phyloP scores from a whole-genome alignment of 2,329 filamentous ascomycete genomes.

The Fusarium sp. region DNA sequence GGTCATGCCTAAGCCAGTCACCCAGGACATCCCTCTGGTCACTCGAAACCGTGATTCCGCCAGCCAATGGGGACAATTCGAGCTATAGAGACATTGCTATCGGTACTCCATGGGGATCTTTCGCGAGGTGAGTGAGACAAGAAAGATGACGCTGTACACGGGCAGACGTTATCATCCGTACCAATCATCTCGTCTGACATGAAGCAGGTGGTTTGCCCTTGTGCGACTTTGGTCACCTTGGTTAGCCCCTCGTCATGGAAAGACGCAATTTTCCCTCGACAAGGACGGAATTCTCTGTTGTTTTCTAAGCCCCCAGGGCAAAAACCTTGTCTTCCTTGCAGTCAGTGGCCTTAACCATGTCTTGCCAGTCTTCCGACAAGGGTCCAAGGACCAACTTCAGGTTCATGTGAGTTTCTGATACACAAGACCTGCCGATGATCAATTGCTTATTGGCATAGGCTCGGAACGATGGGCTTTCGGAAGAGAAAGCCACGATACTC shows the following conservation, averaged over 20 bases:
- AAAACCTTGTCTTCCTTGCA: constrained; percentile 81
- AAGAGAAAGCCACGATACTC: constrained; percentile 71
- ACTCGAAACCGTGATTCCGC: constrained; percentile 67
- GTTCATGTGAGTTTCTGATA: constrained; percentile 64
- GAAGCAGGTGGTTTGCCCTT: constrained; percentile 79
- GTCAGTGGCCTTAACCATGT: constrained; percentile 80
- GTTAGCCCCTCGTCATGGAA: constrained; percentile 90
- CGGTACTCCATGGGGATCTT: constrained; percentile 70
- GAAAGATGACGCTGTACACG: not conserved
- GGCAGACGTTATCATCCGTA: too few relatives aligned
- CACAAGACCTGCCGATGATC: not conserved
- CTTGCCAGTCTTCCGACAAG: constrained; percentile 75
- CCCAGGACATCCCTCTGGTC: constrained; percentile 78
- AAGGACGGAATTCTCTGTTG: constrained; percentile 84
- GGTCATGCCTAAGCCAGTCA: constrained; percentile 71
- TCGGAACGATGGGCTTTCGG: constrained; percentile 73
- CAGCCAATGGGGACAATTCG: constrained; percentile 69
- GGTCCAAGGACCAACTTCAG: constrained; percentile 72
- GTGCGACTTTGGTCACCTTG: constrained; percentile 85
- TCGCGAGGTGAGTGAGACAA: constrained; percentile 60
- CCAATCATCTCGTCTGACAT: constrained; percentile 7
- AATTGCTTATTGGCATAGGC: constrained; percentile 53
- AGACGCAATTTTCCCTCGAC: constrained; percentile 72
- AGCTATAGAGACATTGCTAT: constrained; percentile 67
- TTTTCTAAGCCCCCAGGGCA: constrained; percentile 78